Evolutionary conservation across 768 basidiomycete species (phyloP).

Genomic region (Boletellus emodensis): DNA sequence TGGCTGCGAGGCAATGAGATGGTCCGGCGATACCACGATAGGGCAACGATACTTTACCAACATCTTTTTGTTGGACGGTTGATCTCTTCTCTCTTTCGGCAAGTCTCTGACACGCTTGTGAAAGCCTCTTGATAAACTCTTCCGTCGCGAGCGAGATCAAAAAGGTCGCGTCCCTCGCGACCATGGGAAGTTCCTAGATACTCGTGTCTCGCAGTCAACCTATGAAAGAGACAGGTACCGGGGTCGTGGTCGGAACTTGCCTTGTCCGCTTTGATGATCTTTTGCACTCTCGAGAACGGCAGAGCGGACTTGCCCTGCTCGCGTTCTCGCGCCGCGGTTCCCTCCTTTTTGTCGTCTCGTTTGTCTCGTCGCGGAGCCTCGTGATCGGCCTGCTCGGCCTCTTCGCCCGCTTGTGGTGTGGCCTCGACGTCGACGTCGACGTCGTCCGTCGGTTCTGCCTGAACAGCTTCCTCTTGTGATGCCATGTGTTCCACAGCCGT

Average conservation of each 20-base stretch:
- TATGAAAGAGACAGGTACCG: background rate
- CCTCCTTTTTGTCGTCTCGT: conserved; percentile 22
- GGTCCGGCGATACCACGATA: background rate
- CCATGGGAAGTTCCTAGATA: conserved; percentile 65
- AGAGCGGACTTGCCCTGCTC: conserved; percentile 67
- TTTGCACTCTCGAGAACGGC: conserved; percentile 76
- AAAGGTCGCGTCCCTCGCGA: conserved; percentile 75
- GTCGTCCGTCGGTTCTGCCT: conserved; percentile 4
- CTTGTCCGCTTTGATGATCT: conserved; percentile 83
- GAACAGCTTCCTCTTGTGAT: conserved; percentile 5
- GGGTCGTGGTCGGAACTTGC: conserved; percentile 32
- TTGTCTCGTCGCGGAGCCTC: conserved; percentile 2
- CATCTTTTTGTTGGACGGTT: conserved; percentile 74
- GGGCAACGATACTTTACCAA: conserved; percentile 48
- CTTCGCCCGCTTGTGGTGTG: conserved; percentile 2
- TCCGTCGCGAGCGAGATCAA: conserved; percentile 82
- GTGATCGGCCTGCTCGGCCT: background rate
- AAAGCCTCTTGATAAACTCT: conserved; percentile 77
- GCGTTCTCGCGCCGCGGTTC: conserved; percentile 22
- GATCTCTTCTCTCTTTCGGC: conserved; percentile 69
- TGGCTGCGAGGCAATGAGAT: conserved; percentile 38
- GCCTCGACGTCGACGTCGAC: conserved; percentile 14
- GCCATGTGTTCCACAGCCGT: conserved; percentile 16
- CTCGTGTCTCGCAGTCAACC: conserved; percentile 1
- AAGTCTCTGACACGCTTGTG: conserved; percentile 64